Conservation (phyloP, 305 asterid species). For the Plantago coronopus region DNA sequence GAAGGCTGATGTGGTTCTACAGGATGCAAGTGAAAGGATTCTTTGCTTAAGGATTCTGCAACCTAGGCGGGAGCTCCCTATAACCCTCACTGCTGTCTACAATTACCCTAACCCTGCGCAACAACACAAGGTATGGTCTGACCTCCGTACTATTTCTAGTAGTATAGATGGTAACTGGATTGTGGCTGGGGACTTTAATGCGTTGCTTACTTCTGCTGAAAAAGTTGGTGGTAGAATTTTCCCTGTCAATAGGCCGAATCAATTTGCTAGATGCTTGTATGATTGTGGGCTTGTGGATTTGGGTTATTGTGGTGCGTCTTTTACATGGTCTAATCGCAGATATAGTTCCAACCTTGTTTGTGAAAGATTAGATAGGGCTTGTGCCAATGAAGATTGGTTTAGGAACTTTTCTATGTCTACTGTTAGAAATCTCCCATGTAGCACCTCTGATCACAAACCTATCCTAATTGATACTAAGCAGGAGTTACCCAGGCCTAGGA, state of each 20-base stretch:
- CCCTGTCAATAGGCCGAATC: too few relatives aligned
- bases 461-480: not conserved
- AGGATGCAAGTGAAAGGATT: too few relatives aligned
- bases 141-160: not conserved
- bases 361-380: not conserved
- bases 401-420: not conserved
- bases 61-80: accelerated
- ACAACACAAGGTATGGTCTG: not conserved
- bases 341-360: not conserved
- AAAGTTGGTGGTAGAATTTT: not conserved
- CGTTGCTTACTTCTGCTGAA: not conserved
- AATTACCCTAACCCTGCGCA: not conserved
- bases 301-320: not conserved
- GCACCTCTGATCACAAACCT: not conserved
- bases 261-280: not conserved
- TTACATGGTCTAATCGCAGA: not conserved
- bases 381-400: not conserved
- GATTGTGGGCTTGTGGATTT: not conserved
- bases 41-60: too few relatives aligned
- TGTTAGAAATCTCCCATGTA: not conserved
- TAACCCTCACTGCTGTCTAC: not conserved
- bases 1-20: too few relatives aligned
- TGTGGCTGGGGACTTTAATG: not conserved
- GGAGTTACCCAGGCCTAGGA: too few relatives aligned
- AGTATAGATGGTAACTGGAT: not conserved